phyloP scores from a whole-genome alignment of 306 rosid genomes.

The Pueraria montana region DNA sequence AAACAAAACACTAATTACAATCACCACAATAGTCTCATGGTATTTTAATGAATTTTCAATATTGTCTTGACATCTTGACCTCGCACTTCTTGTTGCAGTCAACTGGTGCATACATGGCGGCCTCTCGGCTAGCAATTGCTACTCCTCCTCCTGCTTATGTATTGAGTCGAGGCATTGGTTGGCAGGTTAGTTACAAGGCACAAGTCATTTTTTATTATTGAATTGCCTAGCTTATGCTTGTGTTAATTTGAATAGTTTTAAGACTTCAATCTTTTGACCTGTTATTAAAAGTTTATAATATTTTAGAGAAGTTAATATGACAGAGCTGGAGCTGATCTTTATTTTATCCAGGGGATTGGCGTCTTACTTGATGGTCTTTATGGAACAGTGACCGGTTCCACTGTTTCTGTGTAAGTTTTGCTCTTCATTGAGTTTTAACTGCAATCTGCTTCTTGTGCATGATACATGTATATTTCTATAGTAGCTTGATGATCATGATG shows the following conservation, averaged over 20 bases:
- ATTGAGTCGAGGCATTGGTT: constrained; percentile 97
- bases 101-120: constrained; percentile 92
- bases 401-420: constrained; percentile 91
- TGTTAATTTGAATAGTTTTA: neutral
- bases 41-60: constrained; percentile 24
- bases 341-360: constrained; percentile 76
- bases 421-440: constrained; percentile 20
- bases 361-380: constrained; percentile 89
- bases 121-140: constrained; percentile 93
- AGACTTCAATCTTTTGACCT: neutral
- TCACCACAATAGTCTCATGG: neutral
- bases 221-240: neutral
- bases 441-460: constrained; percentile 9
- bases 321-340: constrained; percentile 39
- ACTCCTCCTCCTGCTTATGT: constrained; percentile 99
- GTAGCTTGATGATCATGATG: constrained; percentile 43
- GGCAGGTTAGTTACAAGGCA: constrained; percentile 75
- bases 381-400: constrained; percentile 90
- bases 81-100: constrained; percentile 63
- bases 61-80: constrained; percentile 40
- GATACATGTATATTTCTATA: neutral
- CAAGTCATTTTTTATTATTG: neutral
- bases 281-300: neutral
- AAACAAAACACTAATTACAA: neutral
- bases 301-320: neutral